Percentiles rank a stretch among this genome's conserved stretches.
phyloP scores from a whole-genome alignment of 208 protist species.

The Acanthamoeba healyi region DNA sequence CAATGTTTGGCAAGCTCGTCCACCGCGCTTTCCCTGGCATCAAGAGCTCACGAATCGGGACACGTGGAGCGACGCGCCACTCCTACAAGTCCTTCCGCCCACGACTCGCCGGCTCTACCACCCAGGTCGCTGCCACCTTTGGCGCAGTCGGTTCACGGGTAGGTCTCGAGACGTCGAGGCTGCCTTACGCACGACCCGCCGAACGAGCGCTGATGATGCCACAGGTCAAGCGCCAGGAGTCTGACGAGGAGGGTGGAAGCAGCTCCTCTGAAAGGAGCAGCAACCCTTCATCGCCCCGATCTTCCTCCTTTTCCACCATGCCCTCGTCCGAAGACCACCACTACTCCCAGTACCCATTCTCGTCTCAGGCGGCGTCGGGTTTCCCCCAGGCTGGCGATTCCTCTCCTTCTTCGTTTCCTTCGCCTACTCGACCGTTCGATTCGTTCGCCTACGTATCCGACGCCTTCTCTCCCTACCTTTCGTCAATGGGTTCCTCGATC shows the following conservation, averaged over 20 bases:
- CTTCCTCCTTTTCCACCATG: not conserved
- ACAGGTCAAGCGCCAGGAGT: not conserved
- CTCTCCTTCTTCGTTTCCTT: not conserved
- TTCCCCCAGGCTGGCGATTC: not conserved
- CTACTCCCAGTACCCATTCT: not conserved
- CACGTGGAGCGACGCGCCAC: not conserved
- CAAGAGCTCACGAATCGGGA: conserved; percentile 16
- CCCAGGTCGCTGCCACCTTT: no score
- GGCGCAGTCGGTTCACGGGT: no score
- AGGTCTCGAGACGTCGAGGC: no score
- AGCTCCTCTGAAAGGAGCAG: not conserved
- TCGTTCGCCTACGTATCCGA: not conserved
- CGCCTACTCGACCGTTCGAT: not conserved
- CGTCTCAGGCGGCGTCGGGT: not conserved
- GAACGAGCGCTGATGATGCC: not conserved
- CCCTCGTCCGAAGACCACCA: not conserved
- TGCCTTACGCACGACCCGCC: no score
- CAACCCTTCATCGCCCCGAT: not conserved
- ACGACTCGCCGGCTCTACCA: not conserved
- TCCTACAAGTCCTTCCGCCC: conserved; percentile 19
- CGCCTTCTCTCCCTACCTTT: conserved; percentile 7
- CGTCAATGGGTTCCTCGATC: not conserved
- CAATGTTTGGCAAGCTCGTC: conserved; percentile 33
- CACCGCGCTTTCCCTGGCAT: conserved; percentile 14
- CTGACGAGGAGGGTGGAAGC: not conserved